These are phyloP conservation scores for Mucor circinelloides DNA, from an alignment of 371 early-diverging fungal genomes.

Conservation along the genomic window DNA sequence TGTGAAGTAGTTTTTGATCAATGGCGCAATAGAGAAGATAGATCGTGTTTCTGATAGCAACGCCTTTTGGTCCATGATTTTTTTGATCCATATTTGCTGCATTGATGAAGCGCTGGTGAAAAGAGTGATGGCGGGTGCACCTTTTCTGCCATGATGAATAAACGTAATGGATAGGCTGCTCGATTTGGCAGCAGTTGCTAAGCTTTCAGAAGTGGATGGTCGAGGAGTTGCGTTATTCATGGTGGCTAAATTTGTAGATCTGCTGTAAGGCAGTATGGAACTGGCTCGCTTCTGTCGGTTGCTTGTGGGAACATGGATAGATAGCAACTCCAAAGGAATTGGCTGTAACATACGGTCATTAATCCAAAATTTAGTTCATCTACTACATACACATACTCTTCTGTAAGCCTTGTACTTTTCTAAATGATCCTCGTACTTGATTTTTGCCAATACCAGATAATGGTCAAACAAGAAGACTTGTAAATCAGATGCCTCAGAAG, in stretches of 20 bases:
- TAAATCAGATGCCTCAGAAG: constrained; percentile 65
- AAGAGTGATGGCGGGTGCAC: constrained; percentile 66
- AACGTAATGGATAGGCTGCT: constrained; percentile 68
- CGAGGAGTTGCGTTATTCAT: constrained; percentile 20
- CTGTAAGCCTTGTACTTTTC: constrained; percentile 46
- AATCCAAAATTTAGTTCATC: neutral
- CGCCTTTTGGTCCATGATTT: constrained; percentile 74
- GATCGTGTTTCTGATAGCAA: constrained; percentile 55
- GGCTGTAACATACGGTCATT: constrained; percentile 44
- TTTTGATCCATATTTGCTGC: constrained; percentile 82
- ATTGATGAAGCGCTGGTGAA: constrained; percentile 74
- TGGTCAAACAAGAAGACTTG: constrained; percentile 86
- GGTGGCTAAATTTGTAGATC: constrained; percentile 8
- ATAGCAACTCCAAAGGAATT: constrained; percentile 75
- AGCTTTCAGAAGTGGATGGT: neutral
- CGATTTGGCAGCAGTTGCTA: constrained; percentile 17
- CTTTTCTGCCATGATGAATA: constrained; percentile 75
- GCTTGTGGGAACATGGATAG: constrained; percentile 59
- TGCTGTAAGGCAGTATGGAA: constrained; percentile 40
- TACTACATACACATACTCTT: constrained; percentile 29
- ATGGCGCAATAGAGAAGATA: constrained; percentile 59
- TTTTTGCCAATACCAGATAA: constrained; percentile 76
- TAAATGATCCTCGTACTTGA: constrained; percentile 28
- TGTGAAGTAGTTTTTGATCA: constrained; percentile 33
- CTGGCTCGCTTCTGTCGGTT: constrained; percentile 52